Evolutionary conservation across 2,329 filamentous ascomycete genomes (phyloP), one percentile per base, ranked within the genome.

Genomic region (Trichoderma afroharzianum): DNA sequence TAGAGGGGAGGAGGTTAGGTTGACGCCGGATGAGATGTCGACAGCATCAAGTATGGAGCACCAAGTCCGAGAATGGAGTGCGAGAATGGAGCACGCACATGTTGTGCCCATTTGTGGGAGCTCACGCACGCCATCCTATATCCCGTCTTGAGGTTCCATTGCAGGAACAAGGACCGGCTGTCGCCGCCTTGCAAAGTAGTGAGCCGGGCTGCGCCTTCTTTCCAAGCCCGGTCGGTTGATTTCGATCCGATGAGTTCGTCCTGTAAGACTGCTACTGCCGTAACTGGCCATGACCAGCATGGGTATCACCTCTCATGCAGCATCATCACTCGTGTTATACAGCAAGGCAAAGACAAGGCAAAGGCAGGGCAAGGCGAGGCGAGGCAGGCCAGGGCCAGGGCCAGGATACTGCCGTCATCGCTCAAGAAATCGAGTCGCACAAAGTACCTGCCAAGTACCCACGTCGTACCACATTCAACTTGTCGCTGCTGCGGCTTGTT

Each of bases 111-210:
- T 43, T 43, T 18, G 53, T 15, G 33, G 64, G 53, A 21, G 59
- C 33, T 30, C 61, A 26, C 26, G 57, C 57, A 59, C 57, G 32
- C 53, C 28, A 61, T 61, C 47, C 66, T 59, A 21, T 61, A 28
- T 68, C 66, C 36, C 55, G 63, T 66, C 57, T 66, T 36, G 28
- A 55, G 28, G 47, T 66, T 66, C 47, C 63, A 36, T 68, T 61
- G 66, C 55, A 68, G 55, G 36, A 61, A 32, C 66, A 61, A 50
- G 66, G 36, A 50, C 66, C 55, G 66, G 66, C 66, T 68, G 55
- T 61, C 66, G 66, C 66, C 66, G 66, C 66, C 26, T 59, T 26
- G n/a, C 55, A 55, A 61, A n/a, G n/a, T n/a, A n/a, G 18, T 61
- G 36, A 24, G n/a, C 55, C 55, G 66, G 57, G 66, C 66, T 68